Evolutionary conservation across 495 filamentous ascomycete species (phyloP).

Genomic region (Penicillium macrosclerotiorum): DNA sequence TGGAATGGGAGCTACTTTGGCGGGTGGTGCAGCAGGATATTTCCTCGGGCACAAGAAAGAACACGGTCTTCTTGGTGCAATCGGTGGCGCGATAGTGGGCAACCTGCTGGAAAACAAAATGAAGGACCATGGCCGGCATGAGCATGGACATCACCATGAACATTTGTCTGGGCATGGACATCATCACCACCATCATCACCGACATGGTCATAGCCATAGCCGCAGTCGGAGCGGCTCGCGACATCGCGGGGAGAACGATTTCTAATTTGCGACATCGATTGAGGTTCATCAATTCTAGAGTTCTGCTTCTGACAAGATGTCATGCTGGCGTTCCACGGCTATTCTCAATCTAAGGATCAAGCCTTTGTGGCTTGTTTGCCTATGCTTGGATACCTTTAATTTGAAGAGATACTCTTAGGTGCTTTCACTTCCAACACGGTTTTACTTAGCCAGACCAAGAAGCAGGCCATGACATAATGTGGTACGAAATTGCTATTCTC

Average conservation of each 20-base stretch:
- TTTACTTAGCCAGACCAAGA: no score
- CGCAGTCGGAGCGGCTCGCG: conserved; percentile 20
- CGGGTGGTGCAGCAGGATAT: conserved; percentile 47
- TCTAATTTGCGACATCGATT: neutral
- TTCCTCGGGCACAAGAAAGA: conserved; percentile 46
- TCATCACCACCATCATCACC: conserved; percentile 23
- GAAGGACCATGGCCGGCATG: conserved; percentile 28
- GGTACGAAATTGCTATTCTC: no score
- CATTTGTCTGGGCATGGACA: conserved; percentile 14
- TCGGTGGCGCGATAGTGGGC: conserved; percentile 49
- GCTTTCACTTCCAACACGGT: no score
- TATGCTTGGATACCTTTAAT: no score
- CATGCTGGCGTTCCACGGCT: no score
- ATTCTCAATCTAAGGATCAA: no score
- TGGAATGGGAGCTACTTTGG: conserved; percentile 39
- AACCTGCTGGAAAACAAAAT: conserved; percentile 43
- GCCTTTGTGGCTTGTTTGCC: no score
- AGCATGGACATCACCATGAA: conserved; percentile 17
- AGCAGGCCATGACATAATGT: no score
- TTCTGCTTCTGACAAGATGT: no score
- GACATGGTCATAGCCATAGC: conserved; percentile 11
- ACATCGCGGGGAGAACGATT: conserved; percentile 12
- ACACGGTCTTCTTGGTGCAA: conserved; percentile 48
- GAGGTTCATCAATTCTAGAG: no score
- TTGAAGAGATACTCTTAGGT: no score